A percentile compares a stretch with the other conserved stretches of the same genome.
Evolutionary conservation across 1,284 basidiomycete species (phyloP).

Genomic region (Vanrija humicola): DNA sequence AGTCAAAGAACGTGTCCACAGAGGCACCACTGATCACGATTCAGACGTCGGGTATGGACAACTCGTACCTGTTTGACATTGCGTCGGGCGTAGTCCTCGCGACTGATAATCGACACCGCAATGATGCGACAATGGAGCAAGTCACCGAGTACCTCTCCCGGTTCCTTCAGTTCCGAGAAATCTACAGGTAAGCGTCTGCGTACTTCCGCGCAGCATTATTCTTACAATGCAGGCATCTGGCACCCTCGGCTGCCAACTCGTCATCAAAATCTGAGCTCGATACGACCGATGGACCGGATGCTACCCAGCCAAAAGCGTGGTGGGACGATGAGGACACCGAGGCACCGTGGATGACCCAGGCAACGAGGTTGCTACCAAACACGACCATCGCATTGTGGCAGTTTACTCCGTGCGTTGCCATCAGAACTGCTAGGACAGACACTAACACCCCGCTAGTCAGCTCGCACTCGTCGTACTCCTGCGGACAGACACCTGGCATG

Average conservation of each 20-base stretch:
- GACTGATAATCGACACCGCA: constrained; percentile 60
- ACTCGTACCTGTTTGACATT: constrained; percentile 88
- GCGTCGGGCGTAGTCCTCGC: constrained; percentile 82
- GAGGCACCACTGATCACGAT: background rate
- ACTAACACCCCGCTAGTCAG: constrained; percentile 37
- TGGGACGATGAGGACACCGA: constrained; percentile 47
- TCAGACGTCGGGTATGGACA: constrained; percentile 82
- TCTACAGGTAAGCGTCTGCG: constrained; percentile 66
- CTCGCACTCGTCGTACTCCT: constrained; percentile 77
- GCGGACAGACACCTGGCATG: constrained; percentile 72
- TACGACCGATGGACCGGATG: constrained; percentile 1
- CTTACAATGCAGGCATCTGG: background rate
- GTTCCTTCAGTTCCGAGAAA: constrained; percentile 74
- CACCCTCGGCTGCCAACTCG: background rate
- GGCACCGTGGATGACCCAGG: constrained; percentile 44
- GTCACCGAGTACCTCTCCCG: constrained; percentile 86
- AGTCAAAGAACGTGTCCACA: constrained; percentile 6
- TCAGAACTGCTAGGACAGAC: background rate
- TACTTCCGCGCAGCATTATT: too few relatives aligned
- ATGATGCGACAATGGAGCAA: constrained; percentile 80
- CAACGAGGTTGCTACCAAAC: constrained; percentile 49
- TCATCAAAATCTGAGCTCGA: background rate
- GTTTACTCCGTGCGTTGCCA: constrained; percentile 61
- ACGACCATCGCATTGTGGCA: constrained; percentile 83
- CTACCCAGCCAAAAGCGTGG: constrained; percentile 21